Evolutionary conservation across 495 filamentous ascomycete genomes (phyloP), one percentile per base, ranked within the genome.

Genomic region (Extremus antarcticus): DNA sequence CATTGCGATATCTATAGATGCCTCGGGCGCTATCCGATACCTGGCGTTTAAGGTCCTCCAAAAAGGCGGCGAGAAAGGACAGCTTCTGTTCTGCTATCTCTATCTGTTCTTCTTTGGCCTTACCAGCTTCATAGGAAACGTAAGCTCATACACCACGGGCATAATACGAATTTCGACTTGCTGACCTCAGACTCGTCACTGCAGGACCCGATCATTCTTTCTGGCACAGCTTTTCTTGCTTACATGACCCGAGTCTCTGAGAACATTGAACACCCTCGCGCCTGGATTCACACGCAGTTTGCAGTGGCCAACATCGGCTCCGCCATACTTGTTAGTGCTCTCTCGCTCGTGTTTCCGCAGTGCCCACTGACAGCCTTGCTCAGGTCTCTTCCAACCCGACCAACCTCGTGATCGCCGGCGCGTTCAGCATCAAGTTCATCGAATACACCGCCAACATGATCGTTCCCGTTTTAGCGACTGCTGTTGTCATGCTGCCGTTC

Each of bases 1-100:
- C 66, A 84, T 86, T 59, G 82, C 82, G 50, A 86, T 86, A 53
- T 86, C 82, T 3, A 82, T 86, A 62, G 82, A 86, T 58, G 81
- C 81, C 1, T 84, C 81, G 2, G 82, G 82, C 17, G 67, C 84
- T 3, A 84, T 86, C 59, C 64, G 80, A 43, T 86, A 72, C 50
- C 65, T 86, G 48, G 81, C 82, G 0, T 84, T 83, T 70, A 82
- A 77, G 55, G 82, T 86, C 0, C 74, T 85, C n/a, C 74, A 81
- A 59, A 77, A 73, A 64, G 80, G 75, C 25, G 81, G 82, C 16
- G 70, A 72, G 22, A 72, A 73, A 21, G 82, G 82, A 7, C 79
- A 82, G 48, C 65, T 74, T 40, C 68, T 86, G 0, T 86, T 79
- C 64, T 79, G 85, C 66, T 86, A 82, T 64, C 75, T 86, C 19